Percentiles rank a stretch among this genome's conserved stretches.
Conservation (phyloP, 176 grass and related monocot genomes). For the Oryza glaberrima region DNA sequence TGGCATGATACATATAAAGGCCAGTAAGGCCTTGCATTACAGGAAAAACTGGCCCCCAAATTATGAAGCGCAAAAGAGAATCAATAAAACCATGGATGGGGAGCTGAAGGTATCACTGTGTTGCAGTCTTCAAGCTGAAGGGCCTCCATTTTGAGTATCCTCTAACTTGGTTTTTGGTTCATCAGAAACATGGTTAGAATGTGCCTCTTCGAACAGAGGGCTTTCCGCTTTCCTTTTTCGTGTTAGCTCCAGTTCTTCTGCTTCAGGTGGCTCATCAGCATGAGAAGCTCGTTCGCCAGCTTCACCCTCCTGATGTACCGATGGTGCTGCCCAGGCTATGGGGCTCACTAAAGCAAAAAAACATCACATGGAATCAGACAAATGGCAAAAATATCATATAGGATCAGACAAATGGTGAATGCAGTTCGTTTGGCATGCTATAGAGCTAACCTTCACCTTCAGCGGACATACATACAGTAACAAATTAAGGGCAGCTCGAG, state of each 20-base stretch:
- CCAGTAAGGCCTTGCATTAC: slow-evolving; percentile 19
- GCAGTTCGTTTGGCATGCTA: slow-evolving; percentile 14
- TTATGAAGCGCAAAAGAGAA: slow-evolving; percentile 1
- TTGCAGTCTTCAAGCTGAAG: slow-evolving; percentile 31
- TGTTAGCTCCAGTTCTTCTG: slow-evolving; percentile 25
- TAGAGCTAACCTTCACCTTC: neutral
- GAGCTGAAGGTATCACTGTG: neutral
- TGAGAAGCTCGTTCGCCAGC: slow-evolving; percentile 28
- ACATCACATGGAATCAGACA: slow-evolving; percentile 18
- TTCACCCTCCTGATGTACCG: slow-evolving; percentile 3
- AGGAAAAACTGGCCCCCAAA: slow-evolving; percentile 21
- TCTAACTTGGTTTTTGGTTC: slow-evolving; percentile 44
- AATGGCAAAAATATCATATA: neutral
- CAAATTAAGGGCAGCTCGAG: slow-evolving; percentile 2
- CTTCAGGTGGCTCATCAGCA: slow-evolving; percentile 1
- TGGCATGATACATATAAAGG: slow-evolving; percentile 37
- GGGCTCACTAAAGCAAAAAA: slow-evolving; percentile 49
- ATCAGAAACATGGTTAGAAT: slow-evolving; percentile 28
- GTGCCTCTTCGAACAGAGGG: slow-evolving; percentile 16
- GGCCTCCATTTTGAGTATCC: slow-evolving; percentile 49
- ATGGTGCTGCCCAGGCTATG: slow-evolving; percentile 59
- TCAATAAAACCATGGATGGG: slow-evolving; percentile 9
- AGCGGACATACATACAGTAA: slow-evolving; percentile 7
- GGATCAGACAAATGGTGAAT: slow-evolving; percentile 15
- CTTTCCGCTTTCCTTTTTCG: slow-evolving; percentile 35